Evolutionary conservation across 1,139 yeast genomes (phyloP), one percentile per base, ranked within the genome.

Genomic region (Yamadazyma dushanensis): DNA sequence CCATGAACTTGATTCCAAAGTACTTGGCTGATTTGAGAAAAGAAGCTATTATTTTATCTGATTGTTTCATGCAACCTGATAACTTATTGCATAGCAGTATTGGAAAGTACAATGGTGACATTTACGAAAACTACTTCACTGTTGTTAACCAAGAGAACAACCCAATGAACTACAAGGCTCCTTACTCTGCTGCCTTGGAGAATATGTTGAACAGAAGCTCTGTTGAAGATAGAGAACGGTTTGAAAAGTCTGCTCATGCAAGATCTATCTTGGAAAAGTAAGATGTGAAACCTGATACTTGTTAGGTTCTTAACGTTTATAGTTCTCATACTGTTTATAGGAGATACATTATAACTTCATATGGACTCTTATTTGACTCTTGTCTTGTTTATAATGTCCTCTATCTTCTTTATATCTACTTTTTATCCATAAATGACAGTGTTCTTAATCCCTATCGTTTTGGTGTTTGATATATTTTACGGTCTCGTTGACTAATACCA

Each of bases 41-140:
- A 17, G 54, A 63, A 40, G 69, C 63, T 21, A 56, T 69, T 43
- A 64, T 69, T 8, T 63, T 58, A 40, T 68, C 74, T 23, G 76
- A 70, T 51, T 59, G 73, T 14, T 70, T 70, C 67, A 68, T 66
- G 49, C 62, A 55, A 45, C 58, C 72, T 15, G 76, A 70, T 49
- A 64, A 59, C 57, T 43, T 64, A 37, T 50, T 69, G 39, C 65
- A 69, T 53, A 63, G 75, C 6, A 58, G 61, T 35, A 61, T 69
- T 46, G 76, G 74, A 38, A 53, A 51, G 35, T 68, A 60, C 47
- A 67, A 69, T 45, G 73, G 74, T 39, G 61, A 70, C 46, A 54
- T 70, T 43, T 70, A 70, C 49, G 73, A 68, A 43, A 68, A 69
- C 54, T 70, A 68, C 58, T 68, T 63, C 47, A 51, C 47, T 16